Evolutionary conservation across 1,284 basidiomycete genomes (phyloP).

Genomic region (Melampsora larici-populina): DNA sequence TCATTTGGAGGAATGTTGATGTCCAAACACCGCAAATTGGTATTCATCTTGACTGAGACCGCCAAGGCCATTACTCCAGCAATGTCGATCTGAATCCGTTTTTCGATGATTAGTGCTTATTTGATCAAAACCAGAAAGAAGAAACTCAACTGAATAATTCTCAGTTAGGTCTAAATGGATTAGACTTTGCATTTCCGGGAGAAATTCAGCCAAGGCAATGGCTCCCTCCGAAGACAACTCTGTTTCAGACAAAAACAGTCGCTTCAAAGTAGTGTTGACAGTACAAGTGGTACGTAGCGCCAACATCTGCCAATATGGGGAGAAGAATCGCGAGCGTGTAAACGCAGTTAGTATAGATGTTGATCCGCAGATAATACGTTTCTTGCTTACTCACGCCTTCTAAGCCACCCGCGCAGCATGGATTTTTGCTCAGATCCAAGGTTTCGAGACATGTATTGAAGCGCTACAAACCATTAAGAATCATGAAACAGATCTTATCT

Average conservation of each 20-base stretch:
- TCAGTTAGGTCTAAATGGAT: constrained; percentile 67
- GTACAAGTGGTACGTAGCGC: constrained; percentile 87
- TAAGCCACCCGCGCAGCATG: constrained; percentile 78
- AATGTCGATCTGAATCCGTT: constrained; percentile 63
- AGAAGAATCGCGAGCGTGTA: constrained; percentile 35
- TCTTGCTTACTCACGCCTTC: constrained; percentile 68
- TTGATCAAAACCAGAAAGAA: constrained; percentile 4
- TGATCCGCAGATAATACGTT: background rate
- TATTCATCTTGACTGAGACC: constrained; percentile 75
- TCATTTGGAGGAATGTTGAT: constrained; percentile 84
- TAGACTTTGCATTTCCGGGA: constrained; percentile 80
- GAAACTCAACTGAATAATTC: constrained; percentile 47
- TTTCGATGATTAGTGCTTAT: background rate
- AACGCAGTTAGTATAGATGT: background rate
- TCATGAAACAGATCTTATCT: background rate
- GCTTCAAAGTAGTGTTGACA: constrained; percentile 83
- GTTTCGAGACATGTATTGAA: constrained; percentile 92
- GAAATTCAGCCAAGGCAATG: constrained; percentile 90
- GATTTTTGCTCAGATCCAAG: constrained; percentile 86
- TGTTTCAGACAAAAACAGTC: constrained; percentile 84
- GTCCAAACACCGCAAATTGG: constrained; percentile 84
- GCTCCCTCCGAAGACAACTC: constrained; percentile 77
- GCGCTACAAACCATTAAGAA: constrained; percentile 61
- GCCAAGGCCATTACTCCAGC: constrained; percentile 89
- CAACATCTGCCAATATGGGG: constrained; percentile 63